Base-by-base conservation (phyloP, 2,329 filamentous ascomycete species). In the Endoconidiophora polonica region DNA sequence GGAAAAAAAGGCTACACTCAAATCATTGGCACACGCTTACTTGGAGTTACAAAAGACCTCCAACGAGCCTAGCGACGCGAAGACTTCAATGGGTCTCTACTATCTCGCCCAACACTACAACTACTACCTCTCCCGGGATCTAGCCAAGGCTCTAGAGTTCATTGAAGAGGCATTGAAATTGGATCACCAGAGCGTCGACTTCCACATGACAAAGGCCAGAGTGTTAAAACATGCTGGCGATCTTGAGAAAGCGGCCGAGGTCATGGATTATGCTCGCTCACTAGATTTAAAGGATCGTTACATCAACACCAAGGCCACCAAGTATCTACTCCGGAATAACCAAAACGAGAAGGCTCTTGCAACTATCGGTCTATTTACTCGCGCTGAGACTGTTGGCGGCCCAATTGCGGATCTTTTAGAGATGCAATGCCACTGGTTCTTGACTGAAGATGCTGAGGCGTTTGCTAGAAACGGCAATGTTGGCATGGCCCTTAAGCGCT, bases 21-120 rank as follows among this genome's bases (percentile, higher is more conserved):
- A 82, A 56, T 71, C 78, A 37, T 65, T 96, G 39, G 87, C 85
- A 2, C 77, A 91, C 58, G 77, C 83, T 48, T 96, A 95, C 59
- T 71, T 85, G 10, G 68, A 78, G 18, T 46, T 38, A 5, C 64
- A 71, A 55, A 63, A 76, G 48, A 62, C 66, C 47, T 61, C 66
- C 48, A 74, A 73, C 59, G 73, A 83, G 58, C 76, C 85, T 12
- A 85, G 88, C 1, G 48, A 53, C 23, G 44, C 52, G 23, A 50
- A 46, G 36, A 53, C 52, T 18, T 18, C 36, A 7, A 46, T 42
- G 14, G 84, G 85, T 12, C 76, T 88, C 46, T 96, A 93, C 65
- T 98, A 93, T 69, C 76, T 98, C 49, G 88, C 88, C 6, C 91
- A 96, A 61, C 93, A 98, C 66, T 94, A 95, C 72, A 91, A 94